Percentiles rank a stretch among this genome's conserved stretches.
phyloP scores from a whole-genome alignment of 345 rosid species.

The Aquilaria malaccensis region DNA sequence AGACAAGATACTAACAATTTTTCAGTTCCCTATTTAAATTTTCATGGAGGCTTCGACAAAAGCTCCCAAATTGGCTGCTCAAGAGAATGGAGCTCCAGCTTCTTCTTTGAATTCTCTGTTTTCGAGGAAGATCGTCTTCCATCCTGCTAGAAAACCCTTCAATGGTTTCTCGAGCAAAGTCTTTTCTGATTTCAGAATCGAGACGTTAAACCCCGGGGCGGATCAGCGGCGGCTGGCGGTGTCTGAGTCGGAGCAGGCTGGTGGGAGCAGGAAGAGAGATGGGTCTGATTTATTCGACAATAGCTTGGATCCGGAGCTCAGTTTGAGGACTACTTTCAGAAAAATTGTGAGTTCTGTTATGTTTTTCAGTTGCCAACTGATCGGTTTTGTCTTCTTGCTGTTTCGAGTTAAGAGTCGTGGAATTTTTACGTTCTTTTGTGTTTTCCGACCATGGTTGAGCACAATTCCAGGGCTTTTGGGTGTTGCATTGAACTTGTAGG shows the following conservation, averaged over 20 bases:
- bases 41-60: conserved; percentile 21
- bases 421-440: not conserved
- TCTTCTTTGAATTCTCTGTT: conserved; percentile 18
- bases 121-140: conserved; percentile 50
- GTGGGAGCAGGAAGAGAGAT: conserved; percentile 33
- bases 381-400: not conserved
- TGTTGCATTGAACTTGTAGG: not conserved
- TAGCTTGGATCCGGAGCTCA: conserved; percentile 66
- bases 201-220: conserved; percentile 57
- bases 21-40: not conserved
- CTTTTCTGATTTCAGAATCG: conserved; percentile 53
- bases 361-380: not conserved
- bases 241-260: conserved; percentile 7
- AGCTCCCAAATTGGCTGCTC: conserved; percentile 15
- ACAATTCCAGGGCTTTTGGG: not conserved
- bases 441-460: no score
- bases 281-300: conserved; percentile 42
- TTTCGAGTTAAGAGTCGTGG: not conserved
- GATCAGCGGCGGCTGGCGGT: conserved; percentile 16
- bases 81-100: conserved; percentile 24
- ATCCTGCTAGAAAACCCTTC: conserved; percentile 52
- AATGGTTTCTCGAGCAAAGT: conserved; percentile 25
- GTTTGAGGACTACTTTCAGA: conserved; percentile 47
- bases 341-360: conserved; percentile 58
- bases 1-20: not conserved